Base-by-base conservation (phyloP, 1,284 basidiomycete species). In the Leccinum cinnamomeum region DNA sequence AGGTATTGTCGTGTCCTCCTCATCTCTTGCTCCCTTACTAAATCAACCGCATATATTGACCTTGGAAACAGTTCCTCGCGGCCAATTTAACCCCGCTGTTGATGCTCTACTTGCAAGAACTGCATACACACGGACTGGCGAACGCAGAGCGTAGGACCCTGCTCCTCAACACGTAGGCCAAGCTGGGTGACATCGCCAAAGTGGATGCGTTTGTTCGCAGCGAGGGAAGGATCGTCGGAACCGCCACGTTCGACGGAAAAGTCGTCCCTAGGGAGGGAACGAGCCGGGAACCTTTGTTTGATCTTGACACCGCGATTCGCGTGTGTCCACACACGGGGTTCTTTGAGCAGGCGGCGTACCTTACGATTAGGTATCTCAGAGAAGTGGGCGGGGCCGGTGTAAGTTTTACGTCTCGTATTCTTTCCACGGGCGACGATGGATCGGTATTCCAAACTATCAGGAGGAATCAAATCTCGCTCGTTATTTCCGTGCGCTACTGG, bases 111-210 rank as follows among this genome's bases (percentile, higher is more conserved):
- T 83, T 99, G 33, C 54, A 99, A 82, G 96, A 97, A 73, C 81
- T 99, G 0, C 97, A 99, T 71, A 82, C 92, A 2, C 44, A 97
- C 98, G 69, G 92, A 0, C 85, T 97, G 4, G 96, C 97, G 10
- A 98, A 97, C 70, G 89, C 95, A 0, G 97, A 99, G 69, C 97
- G 98, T 74, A 99, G 96, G 0, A 99, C 97, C 0, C 86, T 99
- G 2, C 83, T 97, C 3, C 84, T 97, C 23, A 97, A 97, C 74
- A 97, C 96, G 39, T 99, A 98, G 76, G 97, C 97, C 53, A 99
- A 99, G 75, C 88, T 97, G 16, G 95, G 95, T 64, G 96, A 99
- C 69, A 89, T 95, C 14, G 79, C 86, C 1, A 87, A 94, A 10
- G 85, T 99, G 1, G 95, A 98, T 70, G 87, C 83, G 61, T 99